Percentiles rank a stretch among this genome's conserved stretches.
Evolutionary conservation across 441 rosid species (phyloP).

Genomic region (Erodium texanum): DNA sequence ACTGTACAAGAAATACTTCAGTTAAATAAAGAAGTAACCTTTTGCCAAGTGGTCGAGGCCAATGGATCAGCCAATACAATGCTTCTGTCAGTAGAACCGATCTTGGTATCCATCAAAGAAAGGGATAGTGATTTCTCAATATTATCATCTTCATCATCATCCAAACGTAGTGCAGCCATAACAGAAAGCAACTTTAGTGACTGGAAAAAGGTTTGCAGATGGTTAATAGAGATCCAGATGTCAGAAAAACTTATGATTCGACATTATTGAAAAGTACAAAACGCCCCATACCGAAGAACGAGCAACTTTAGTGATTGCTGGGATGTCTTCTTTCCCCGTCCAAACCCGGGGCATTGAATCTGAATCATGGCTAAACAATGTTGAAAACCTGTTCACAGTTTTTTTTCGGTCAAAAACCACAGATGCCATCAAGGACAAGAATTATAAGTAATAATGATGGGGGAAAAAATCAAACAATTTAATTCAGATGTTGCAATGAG

Average conservation of each 20-base stretch:
- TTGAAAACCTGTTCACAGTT: conserved; percentile 59
- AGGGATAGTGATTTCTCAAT: conserved; percentile 54
- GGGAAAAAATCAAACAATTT: conserved; percentile 13
- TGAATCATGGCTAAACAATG: conserved; percentile 80
- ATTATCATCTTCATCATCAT: conserved; percentile 54
- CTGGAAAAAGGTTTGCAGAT: conserved; percentile 30
- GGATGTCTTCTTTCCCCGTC: conserved; percentile 96
- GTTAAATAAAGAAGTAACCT: conserved; percentile 39
- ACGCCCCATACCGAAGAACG: conserved; percentile 63
- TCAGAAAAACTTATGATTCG: conserved; percentile 6
- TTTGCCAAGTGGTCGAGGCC: conserved; percentile 92
- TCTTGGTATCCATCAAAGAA: conserved; percentile 44
- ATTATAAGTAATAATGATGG: neutral
- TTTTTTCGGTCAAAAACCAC: conserved; percentile 8
- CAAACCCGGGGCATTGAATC: conserved; percentile 99
- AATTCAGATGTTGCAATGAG: conserved; percentile 12
- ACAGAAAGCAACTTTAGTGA: conserved; percentile 83
- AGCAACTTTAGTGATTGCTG: conserved; percentile 87
- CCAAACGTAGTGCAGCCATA: conserved; percentile 78
- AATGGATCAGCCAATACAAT: conserved; percentile 56
- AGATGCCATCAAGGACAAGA: neutral
- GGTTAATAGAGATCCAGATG: conserved; percentile 20
- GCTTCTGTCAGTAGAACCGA: conserved; percentile 42
- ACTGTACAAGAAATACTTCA: conserved; percentile 7
- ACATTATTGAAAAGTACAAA: conserved; percentile 14